These are phyloP conservation scores for Metarhizium robertsii DNA, from an alignment of 2,329 filamentous ascomycete species.

Conservation along the genomic window DNA sequence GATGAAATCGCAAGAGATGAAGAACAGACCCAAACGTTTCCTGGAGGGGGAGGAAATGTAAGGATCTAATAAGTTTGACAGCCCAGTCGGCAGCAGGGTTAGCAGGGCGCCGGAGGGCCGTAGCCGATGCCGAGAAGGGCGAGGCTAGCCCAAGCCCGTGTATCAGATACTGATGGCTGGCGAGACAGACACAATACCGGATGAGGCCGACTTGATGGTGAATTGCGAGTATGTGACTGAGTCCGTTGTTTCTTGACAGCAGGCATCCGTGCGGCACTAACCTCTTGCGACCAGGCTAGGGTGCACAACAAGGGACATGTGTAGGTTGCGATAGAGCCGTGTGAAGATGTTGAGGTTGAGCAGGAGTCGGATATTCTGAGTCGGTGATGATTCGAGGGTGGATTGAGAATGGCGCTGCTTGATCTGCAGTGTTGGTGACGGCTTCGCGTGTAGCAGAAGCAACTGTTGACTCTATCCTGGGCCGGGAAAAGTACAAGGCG, in stretches of 20 bases:
- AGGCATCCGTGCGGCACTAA: slow-evolving; percentile 45
- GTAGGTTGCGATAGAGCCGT: neutral
- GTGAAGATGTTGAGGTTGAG: neutral
- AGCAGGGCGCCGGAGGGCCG: slow-evolving; percentile 6
- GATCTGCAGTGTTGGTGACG: neutral
- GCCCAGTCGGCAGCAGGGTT: slow-evolving; percentile 4
- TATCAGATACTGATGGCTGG: slow-evolving; percentile 10
- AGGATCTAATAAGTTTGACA: slow-evolving; percentile 10
- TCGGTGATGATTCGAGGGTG: neutral
- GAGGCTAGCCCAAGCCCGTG: slow-evolving; percentile 7
- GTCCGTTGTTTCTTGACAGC: slow-evolving; percentile 27
- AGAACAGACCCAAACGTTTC: slow-evolving; percentile 11
- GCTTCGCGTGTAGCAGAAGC: neutral
- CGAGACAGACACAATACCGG: slow-evolving; percentile 23
- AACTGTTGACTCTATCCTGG: neutral
- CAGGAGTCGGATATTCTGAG: neutral
- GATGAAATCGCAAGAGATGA: slow-evolving; percentile 4
- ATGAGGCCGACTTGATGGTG: slow-evolving; percentile 29
- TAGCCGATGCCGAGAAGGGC: slow-evolving; percentile 9
- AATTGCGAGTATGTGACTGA: slow-evolving; percentile 11
- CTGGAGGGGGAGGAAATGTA: neutral
- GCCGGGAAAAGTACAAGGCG: neutral
- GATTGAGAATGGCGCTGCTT: neutral
- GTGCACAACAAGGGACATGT: neutral
- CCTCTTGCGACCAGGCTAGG: slow-evolving; percentile 15